These are phyloP conservation scores for Colletotrichum spinosum DNA, from an alignment of 2,329 filamentous ascomycete species.

Conservation along the genomic window DNA sequence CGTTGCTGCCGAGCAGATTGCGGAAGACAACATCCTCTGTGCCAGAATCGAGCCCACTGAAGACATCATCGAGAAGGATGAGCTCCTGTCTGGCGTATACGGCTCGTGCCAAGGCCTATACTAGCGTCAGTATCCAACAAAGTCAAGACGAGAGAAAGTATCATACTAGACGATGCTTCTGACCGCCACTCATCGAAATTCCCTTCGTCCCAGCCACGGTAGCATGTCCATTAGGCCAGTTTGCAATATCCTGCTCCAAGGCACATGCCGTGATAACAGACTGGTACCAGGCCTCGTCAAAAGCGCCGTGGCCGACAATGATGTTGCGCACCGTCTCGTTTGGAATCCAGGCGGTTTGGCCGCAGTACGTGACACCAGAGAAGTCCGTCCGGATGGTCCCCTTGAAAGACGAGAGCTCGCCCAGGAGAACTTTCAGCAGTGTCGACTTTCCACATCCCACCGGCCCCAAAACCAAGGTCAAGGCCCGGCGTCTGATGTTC, in stretches of 20 bases:
- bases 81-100: slow-evolving; percentile 43
- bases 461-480: slow-evolving; percentile 47
- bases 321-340: slow-evolving; percentile 48
- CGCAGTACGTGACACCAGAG: slow-evolving; percentile 42
- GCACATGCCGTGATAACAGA: slow-evolving; percentile 49
- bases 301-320: slow-evolving; percentile 44
- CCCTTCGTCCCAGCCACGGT: slow-evolving; percentile 51
- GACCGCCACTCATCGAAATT: slow-evolving; percentile 51
- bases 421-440: slow-evolving; percentile 46
- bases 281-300: slow-evolving; percentile 46
- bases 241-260: slow-evolving; percentile 44
- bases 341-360: slow-evolving; percentile 43
- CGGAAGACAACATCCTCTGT: slow-evolving; percentile 42
- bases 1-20: slow-evolving; percentile 41
- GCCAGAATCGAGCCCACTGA: slow-evolving; percentile 46
- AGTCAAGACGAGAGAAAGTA: rapidly evolving
- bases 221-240: slow-evolving; percentile 46
- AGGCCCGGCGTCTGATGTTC: slow-evolving; percentile 15
- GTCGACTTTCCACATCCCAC: slow-evolving; percentile 52
- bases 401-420: slow-evolving; percentile 40
- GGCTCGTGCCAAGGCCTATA: slow-evolving; percentile 44
- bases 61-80: slow-evolving; percentile 47
- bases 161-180: slow-evolving; percentile 46
- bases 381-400: slow-evolving; percentile 36
- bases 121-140: not conserved